Evolutionary conservation across 768 basidiomycete genomes (phyloP), one percentile per base, ranked within the genome.

Genomic region (Gelatoporia subvermispora): DNA sequence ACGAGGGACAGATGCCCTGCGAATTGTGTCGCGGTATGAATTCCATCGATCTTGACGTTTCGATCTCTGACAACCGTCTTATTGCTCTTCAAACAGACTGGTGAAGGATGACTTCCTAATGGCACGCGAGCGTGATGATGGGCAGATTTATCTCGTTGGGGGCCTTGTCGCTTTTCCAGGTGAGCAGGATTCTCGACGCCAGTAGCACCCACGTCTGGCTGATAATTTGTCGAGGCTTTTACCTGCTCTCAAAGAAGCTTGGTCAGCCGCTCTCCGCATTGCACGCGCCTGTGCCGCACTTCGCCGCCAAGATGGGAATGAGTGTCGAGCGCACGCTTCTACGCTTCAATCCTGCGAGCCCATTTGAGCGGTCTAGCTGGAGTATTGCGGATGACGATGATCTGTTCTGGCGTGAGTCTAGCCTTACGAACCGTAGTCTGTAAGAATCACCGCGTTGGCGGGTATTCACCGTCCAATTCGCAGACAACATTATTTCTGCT

Each of bases 311-410:
- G 56, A 54, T 69, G 13, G 58, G 67, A 21, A 36, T 60, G 37
- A 65, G 63, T 35, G 67, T 69, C 28, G 68, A 69, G 53, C 58
- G 68, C 20, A 69, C 68, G 24, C 53, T 69, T 37, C 66, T 65
- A 48, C 65, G 66, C 11, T 63, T 68, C 59, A 50, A 56, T 23
- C 59, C 67, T 2, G 49, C 59, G 31, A 57, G 65, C 43, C 68
- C 68, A 2, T 68, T 69, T 41, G 68, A 69, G 58, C 60, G 68
- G 22, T 61, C 65, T 4, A 60, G 60, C 45, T 69, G 67, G 68
- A 63, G 61, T 51, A 65, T 68, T 44, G 63, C 61, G 22, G 67
- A 67, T 47, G 66, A 68, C 41, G 51, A 58, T 16, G 53, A 65
- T 21, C 43, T 65, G 2, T 61, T 60, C 42, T 59, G 51, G 42